Base-by-base conservation (phyloP, 331 rosid genomes). In the Acacia pycnantha region DNA sequence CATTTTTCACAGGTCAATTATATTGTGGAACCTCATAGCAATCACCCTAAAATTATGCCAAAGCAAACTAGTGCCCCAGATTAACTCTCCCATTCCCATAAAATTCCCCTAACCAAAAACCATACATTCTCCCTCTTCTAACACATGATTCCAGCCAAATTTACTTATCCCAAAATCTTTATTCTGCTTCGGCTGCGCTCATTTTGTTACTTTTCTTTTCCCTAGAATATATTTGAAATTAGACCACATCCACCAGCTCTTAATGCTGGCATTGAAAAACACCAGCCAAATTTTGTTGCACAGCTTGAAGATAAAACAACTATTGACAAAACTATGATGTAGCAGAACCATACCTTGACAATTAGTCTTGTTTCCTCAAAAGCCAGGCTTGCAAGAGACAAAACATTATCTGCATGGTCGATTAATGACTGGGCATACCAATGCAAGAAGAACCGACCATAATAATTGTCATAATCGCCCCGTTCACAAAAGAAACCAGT, bases 401-500 rank as follows among this genome's bases (percentile, higher is more conserved):
- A 80, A 54, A 96, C 97, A 84, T 88, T 93, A 87, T 96, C 98
- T 11, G 91, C 99, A 73, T 96, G 99, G 78, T 90, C 86, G 84
- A 90, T 88, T 81, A 96, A 87, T 47, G 86, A 70, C 88, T 93
- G 94, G 78, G 94, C 90, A 88, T 96, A 96, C 99, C 99, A 96
- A 73, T 89, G 90, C 81, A 96, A 94, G 89, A 96, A 96, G 90
- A 96, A 96, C 48, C 97, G 97, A 29, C 99, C 99, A 80, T 96
- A 93, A 87, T 92, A 96, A 85, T 92, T 93, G 88, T 90, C 98
- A 24, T 96, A 96, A 83, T 94, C 99, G 76, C 99, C 99, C 35
- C 94, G 88, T 54, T 93, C 99, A 84, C 99, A 91, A 86, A 95
- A 95, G 92, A 95, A 95, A 65, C 95, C 98, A 77, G 98, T 90